Conservation (phyloP, 352 stramenopile species). For the Pythium periplocum region DNA sequence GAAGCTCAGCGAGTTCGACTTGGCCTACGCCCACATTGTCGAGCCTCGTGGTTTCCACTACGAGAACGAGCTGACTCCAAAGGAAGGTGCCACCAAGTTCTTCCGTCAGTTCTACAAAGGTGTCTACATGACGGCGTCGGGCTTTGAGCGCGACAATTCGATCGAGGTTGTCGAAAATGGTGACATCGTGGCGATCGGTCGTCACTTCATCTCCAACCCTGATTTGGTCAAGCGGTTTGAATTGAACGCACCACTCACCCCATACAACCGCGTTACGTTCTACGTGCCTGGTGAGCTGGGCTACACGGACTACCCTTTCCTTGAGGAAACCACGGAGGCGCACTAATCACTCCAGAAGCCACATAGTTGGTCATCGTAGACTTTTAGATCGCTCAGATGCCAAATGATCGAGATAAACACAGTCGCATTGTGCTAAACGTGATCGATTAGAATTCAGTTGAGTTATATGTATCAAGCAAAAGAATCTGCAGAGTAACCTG, state of each 20-base stretch:
- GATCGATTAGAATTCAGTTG: too few relatives aligned
- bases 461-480: too few relatives aligned
- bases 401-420: slow-evolving; percentile 12
- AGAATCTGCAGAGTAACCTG: too few relatives aligned
- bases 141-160: too few relatives aligned
- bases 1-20: slow-evolving; percentile 50
- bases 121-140: too few relatives aligned
- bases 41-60: slow-evolving; percentile 49
- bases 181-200: too few relatives aligned
- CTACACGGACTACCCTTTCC: slow-evolving; percentile 49
- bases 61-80: slow-evolving; percentile 25
- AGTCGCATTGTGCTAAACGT: too few relatives aligned
- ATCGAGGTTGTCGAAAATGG: too few relatives aligned
- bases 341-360: slow-evolving; percentile 18
- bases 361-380: too few relatives aligned
- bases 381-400: neutral
- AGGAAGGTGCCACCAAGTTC: slow-evolving; percentile 26
- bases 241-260: neutral
- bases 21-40: slow-evolving; percentile 58
- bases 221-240: too few relatives aligned
- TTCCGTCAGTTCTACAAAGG: too few relatives aligned
- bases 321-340: slow-evolving; percentile 9
- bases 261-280: slow-evolving; percentile 39
- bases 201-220: too few relatives aligned
- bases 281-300: slow-evolving; percentile 38